Conservation (phyloP, 495 filamentous ascomycete genomes). For the Tuber melanosporum region DNA sequence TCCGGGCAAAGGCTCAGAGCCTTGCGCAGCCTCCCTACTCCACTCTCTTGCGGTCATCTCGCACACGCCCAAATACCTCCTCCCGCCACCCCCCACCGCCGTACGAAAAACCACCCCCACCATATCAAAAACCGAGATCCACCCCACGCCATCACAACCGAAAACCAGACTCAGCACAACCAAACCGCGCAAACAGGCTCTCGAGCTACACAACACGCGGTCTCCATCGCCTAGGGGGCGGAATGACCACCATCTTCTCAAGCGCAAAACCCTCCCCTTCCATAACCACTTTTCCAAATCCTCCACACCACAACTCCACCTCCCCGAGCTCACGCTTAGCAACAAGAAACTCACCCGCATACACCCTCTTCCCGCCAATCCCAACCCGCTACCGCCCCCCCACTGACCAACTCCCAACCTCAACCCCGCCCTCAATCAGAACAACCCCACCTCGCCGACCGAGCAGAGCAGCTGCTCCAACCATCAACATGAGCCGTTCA, state of each 20-base stretch:
- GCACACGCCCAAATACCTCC: neutral
- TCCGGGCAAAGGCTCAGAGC: constrained; percentile 8
- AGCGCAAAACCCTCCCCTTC: neutral
- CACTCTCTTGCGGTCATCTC: neutral
- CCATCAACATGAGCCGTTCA: constrained; percentile 23
- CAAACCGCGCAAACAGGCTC: constrained; percentile 17
- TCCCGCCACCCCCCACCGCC: constrained; percentile 5
- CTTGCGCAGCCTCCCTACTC: neutral
- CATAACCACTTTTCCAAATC: neutral
- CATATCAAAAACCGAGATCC: neutral
- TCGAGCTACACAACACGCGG: constrained; percentile 29
- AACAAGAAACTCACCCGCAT: constrained; percentile 14
- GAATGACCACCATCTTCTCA: constrained; percentile 12
- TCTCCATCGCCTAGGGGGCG: constrained; percentile 26
- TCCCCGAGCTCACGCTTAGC: neutral
- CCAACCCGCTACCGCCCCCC: constrained; percentile 7
- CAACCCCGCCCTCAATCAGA: constrained; percentile 12
- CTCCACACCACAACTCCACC: neutral
- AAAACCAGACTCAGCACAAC: constrained; percentile 9
- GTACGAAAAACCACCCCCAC: neutral
- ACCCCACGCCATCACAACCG: neutral
- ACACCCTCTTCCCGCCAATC: constrained; percentile 26
- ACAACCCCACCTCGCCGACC: constrained; percentile 24
- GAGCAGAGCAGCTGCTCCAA: constrained; percentile 16
- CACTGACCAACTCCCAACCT: neutral